Base-by-base conservation (phyloP, 1,139 yeast species). In the Suhomyces bolitotheri region DNA sequence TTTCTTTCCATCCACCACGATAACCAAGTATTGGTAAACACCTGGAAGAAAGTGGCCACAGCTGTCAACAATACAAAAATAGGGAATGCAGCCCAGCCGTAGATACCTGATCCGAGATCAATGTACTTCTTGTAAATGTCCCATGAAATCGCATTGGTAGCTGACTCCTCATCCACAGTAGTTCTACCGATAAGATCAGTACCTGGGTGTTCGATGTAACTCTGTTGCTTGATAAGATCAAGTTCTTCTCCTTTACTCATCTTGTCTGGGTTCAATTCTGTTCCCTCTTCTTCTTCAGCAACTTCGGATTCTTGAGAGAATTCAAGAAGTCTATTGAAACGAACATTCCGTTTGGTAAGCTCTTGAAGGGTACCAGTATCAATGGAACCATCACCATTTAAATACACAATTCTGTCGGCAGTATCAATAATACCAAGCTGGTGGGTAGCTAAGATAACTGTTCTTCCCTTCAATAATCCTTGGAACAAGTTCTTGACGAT, bases 41-140 rank as follows among this genome's bases (percentile, higher is more conserved):
- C 40, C 33, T 54, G 58, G 26, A 53, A 49, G 45, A 60, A 58
- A 2, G 59, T 54, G 22, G 56, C 49, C 22, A 60, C 36, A 2
- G 51, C 47, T 16, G 50, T 47, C 15, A 50, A 34, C 20, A 50
- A 23, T 7, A 54, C 20, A 30, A 66, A 63, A 2, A 63, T 26
- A 4, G 67, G 66, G 28, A 48, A 49, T 28, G 63, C 69, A 37
- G 49, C 41, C 44, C 50, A 76, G 3, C 49, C 67, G 23, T 75
- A 47, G 11, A 55, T 51, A 11, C 78, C 86, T 36, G 82, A 71
- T 6, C 92, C 94, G 23, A 71, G 62, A 25, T 61, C 57, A 41
- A 86, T 53, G 50, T 82, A 88, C 23, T 53, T 53, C 34, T 53
- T 54, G 49, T 67, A 68, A 13, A 70, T 60, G n/a, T 47, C 25